phyloP scores from a whole-genome alignment of 768 basidiomycete species.

The Agrocybe praecox region DNA sequence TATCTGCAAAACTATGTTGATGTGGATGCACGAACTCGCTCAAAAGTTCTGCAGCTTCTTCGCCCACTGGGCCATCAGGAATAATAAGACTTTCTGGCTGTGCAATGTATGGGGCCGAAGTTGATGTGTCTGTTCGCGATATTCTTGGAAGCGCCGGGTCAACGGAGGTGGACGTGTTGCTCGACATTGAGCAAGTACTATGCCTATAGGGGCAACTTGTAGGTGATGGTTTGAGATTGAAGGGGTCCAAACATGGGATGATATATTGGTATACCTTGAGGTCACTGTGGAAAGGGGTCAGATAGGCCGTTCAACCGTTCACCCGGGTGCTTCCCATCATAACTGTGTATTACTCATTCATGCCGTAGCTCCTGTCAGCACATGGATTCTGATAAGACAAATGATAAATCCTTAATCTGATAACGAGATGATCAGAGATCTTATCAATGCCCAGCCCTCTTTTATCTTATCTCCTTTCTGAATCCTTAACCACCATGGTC shows the following conservation, averaged over 20 bases:
- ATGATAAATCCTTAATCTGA: not conserved
- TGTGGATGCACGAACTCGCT: conserved; percentile 45
- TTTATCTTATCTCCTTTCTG: conserved; percentile 31
- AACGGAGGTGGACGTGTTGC: not conserved
- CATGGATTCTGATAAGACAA: not conserved
- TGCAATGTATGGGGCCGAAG: conserved; percentile 24
- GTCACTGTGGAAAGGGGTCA: not conserved
- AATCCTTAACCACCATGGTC: conserved; percentile 32
- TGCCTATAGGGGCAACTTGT: not conserved
- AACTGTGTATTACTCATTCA: not conserved
- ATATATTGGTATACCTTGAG: not conserved
- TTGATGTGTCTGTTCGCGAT: conserved; percentile 3
- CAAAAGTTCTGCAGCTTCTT: conserved; percentile 48
- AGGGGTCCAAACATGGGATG: not conserved
- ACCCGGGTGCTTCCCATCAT: not conserved
- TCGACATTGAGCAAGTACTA: not conserved
- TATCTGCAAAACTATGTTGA: conserved; percentile 36
- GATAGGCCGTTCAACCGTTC: not conserved
- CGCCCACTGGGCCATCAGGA: conserved; percentile 46
- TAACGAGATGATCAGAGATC: conserved; percentile 9
- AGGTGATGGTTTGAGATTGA: not conserved
- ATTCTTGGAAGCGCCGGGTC: not conserved
- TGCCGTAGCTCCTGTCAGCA: not conserved
- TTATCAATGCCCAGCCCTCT: conserved; percentile 5
- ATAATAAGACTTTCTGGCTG: conserved; percentile 40